Percentiles rank a stretch among this genome's conserved stretches.
These are phyloP conservation scores for Podila epigama DNA, from an alignment of 192 early-diverging fungal species.

Conservation along the genomic window DNA sequence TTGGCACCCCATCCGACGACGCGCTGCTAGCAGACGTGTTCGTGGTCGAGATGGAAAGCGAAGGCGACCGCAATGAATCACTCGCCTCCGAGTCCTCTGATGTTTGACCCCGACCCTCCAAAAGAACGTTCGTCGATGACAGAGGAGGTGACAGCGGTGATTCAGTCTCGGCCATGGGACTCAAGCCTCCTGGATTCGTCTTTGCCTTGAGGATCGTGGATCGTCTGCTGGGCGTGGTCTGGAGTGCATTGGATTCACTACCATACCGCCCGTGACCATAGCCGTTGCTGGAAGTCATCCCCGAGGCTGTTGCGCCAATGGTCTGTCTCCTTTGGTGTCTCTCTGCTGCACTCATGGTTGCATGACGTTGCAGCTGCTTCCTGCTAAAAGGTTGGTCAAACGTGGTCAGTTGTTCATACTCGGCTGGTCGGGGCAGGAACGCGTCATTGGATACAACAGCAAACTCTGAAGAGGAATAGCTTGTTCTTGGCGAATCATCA, in stretches of 20 bases:
- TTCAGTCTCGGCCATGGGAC: constrained; percentile 17
- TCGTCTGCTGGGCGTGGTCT: neutral
- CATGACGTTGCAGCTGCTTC: constrained; percentile 30
- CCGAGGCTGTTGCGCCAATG: constrained; percentile 7
- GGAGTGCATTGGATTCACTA: constrained; percentile 19
- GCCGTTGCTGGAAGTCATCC: neutral
- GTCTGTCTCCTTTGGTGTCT: constrained; percentile 39
- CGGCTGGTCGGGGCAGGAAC: neutral
- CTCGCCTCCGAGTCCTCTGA: neutral
- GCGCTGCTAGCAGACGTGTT: neutral
- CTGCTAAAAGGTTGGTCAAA: constrained; percentile 36
- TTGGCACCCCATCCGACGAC: neutral
- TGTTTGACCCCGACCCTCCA: neutral
- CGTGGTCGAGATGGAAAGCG: constrained; percentile 22
- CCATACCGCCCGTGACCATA: constrained; percentile 31
- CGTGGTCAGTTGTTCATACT: constrained; percentile 40
- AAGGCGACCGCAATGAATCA: neutral
- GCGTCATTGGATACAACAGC: constrained; percentile 8
- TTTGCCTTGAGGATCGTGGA: constrained; percentile 13
- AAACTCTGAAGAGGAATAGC: constrained; percentile 30
- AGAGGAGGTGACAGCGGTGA: neutral
- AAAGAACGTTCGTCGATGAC: neutral
- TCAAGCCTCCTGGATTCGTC: neutral
- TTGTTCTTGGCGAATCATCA: constrained; percentile 32
- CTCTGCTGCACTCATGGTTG: constrained; percentile 11